These are phyloP conservation scores for Aspergillus arachidicola DNA, from an alignment of 2,329 filamentous ascomycete genomes.

Conservation along the genomic window DNA sequence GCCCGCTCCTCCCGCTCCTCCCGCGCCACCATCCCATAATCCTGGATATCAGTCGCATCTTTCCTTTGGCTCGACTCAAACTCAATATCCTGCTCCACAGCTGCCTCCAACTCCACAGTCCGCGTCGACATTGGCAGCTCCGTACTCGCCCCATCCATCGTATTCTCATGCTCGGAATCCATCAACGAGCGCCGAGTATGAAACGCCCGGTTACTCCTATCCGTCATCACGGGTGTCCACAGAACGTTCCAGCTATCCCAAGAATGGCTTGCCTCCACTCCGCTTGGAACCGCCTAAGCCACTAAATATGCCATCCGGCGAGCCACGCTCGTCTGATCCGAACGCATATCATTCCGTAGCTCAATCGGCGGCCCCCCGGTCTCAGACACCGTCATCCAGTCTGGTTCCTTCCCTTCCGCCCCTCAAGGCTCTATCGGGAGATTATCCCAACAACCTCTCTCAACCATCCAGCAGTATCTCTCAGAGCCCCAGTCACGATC, in stretches of 20 bases:
- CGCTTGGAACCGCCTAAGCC: slow-evolving; percentile 31
- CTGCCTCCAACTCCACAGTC: slow-evolving; percentile 48
- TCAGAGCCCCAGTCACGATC: slow-evolving; percentile 27
- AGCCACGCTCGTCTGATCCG: slow-evolving; percentile 39
- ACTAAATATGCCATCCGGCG: slow-evolving; percentile 32
- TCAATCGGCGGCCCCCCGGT: slow-evolving; percentile 22
- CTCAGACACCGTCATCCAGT: slow-evolving; percentile 32
- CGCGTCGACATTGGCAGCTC: slow-evolving; percentile 33
- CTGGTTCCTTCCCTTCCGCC: slow-evolving; percentile 37
- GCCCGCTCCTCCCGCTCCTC: slow-evolving; percentile 32
- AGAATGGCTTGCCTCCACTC: slow-evolving; percentile 31
- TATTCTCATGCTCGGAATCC: slow-evolving; percentile 37
- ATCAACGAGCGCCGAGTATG: slow-evolving; percentile 38
- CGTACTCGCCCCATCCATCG: slow-evolving; percentile 39
- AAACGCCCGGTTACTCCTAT: slow-evolving; percentile 31
- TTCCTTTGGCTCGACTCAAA: slow-evolving; percentile 44
- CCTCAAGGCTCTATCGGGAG: slow-evolving; percentile 36
- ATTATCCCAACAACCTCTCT: slow-evolving; percentile 28
- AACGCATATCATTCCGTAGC: slow-evolving; percentile 45
- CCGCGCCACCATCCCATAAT: slow-evolving; percentile 16
- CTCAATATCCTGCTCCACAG: slow-evolving; percentile 46
- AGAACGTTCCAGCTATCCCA: slow-evolving; percentile 30
- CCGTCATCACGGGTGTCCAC: slow-evolving; percentile 23
- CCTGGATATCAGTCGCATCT: slow-evolving; percentile 43
- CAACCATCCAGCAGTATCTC: slow-evolving; percentile 27